Conservation (phyloP, 2,329 filamentous ascomycete genomes). For the Monilinia fructigena region DNA sequence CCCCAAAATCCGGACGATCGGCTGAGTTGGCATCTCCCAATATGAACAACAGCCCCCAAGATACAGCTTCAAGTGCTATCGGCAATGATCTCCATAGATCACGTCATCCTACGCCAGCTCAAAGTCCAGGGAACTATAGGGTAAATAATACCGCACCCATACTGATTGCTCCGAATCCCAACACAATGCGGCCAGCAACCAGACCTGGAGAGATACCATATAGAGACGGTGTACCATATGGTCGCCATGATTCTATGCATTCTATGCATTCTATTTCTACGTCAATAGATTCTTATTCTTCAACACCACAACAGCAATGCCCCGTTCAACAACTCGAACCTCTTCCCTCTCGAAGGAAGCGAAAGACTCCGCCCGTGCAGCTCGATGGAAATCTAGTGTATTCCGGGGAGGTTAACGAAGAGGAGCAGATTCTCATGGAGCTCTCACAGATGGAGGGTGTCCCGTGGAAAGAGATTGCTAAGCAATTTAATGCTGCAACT, state of each 20-base stretch:
- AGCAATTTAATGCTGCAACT: slow-evolving; percentile 37
- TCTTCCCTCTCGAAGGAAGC: slow-evolving; percentile 29
- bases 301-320: slow-evolving; percentile 26
- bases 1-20: slow-evolving; percentile 26
- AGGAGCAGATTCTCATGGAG: slow-evolving; percentile 41
- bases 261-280: slow-evolving; percentile 34
- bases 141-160: slow-evolving; percentile 28
- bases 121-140: slow-evolving; percentile 23
- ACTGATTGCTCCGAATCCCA: slow-evolving; percentile 34
- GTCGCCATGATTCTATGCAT: slow-evolving; percentile 31
- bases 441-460: slow-evolving; percentile 39
- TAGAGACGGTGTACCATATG: slow-evolving; percentile 18
- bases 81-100: slow-evolving; percentile 25
- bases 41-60: slow-evolving; percentile 28
- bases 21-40: slow-evolving; percentile 27
- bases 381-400: slow-evolving; percentile 24
- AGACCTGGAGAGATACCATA: slow-evolving; percentile 23
- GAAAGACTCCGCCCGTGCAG: slow-evolving; percentile 29
- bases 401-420: slow-evolving; percentile 33
- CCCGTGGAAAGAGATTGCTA: slow-evolving; percentile 41
- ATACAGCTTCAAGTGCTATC: slow-evolving; percentile 28
- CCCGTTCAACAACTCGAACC: slow-evolving; percentile 4
- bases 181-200: slow-evolving; percentile 26
- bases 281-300: slow-evolving; percentile 28
- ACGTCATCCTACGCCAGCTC: slow-evolving; percentile 25